Conservation (phyloP, 208 protist species). For the Acanthamoeba royreba region DNA sequence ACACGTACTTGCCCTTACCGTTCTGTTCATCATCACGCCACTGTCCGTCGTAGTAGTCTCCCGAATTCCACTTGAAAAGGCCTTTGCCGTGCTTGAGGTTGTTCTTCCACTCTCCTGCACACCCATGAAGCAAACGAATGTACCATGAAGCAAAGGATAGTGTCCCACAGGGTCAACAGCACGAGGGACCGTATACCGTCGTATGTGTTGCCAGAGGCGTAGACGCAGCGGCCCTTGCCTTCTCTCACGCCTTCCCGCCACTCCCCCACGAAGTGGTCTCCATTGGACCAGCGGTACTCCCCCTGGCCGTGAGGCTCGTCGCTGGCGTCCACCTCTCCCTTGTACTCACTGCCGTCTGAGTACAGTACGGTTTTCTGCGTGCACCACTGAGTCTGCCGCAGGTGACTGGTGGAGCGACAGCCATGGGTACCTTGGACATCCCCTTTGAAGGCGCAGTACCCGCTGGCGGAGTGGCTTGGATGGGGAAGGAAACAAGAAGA, state of each 20-base stretch:
- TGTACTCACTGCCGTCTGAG: background rate
- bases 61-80: background rate
- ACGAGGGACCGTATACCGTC: background rate
- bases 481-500: background rate
- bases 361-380: background rate
- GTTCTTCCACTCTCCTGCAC: background rate
- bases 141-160: too few species aligned
- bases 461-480: background rate
- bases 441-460: too few species aligned
- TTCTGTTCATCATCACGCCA: background rate
- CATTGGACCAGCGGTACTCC: background rate
- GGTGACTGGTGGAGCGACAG: too few species aligned
- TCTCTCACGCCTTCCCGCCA: background rate
- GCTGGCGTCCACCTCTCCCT: background rate
- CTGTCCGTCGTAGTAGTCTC: background rate
- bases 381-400: background rate
- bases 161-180: too few species aligned
- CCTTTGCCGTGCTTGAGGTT: slow-evolving; percentile 31
- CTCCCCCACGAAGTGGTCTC: background rate
- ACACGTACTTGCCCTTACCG: background rate
- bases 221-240: background rate
- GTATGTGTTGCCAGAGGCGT: background rate
- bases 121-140: too few species aligned
- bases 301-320: background rate
- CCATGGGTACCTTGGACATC: background rate